These are phyloP conservation scores for Pichia sp. DNA, from an alignment of 1,139 yeast genomes.

Conservation along the genomic window DNA sequence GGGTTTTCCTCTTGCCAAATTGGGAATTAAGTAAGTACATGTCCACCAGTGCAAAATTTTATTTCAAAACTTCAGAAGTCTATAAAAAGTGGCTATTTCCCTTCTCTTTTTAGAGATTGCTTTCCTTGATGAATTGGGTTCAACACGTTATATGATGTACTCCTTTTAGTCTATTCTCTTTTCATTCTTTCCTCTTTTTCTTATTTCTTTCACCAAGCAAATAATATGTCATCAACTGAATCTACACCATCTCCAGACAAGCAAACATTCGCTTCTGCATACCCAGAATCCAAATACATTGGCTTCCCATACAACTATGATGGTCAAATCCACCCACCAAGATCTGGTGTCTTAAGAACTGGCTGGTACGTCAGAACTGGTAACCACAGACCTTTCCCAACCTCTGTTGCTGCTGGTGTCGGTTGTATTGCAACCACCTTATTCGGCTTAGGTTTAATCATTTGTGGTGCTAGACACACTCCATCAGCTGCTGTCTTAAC, in stretches of 20 bases:
- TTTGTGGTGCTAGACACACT: slow-evolving; percentile 54
- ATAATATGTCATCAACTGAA: neutral
- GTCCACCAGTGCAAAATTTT: too few relatives aligned
- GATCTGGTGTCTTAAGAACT: slow-evolving; percentile 32
- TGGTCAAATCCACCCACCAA: slow-evolving; percentile 28
- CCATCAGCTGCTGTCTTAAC: slow-evolving; percentile 46
- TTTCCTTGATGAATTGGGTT: too few relatives aligned
- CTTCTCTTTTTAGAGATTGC: too few relatives aligned
- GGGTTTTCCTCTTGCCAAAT: too few relatives aligned
- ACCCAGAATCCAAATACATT: too few relatives aligned
- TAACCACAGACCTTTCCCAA: slow-evolving; percentile 33
- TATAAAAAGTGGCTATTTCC: too few relatives aligned
- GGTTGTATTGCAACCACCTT: slow-evolving; percentile 32
- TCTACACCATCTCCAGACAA: neutral
- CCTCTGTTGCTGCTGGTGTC: slow-evolving; percentile 34
- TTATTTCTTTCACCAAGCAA: neutral
- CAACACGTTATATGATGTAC: too few relatives aligned
- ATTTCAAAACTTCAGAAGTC: too few relatives aligned
- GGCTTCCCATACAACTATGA: slow-evolving; percentile 22
- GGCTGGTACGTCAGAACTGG: slow-evolving; percentile 29
- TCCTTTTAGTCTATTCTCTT: neutral
- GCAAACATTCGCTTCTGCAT: neutral
- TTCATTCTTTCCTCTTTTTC: neutral
- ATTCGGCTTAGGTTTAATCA: slow-evolving; percentile 38
- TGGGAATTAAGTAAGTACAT: too few relatives aligned